Base-by-base conservation (phyloP, 495 filamentous ascomycete genomes). In the Podospora sp. region DNA sequence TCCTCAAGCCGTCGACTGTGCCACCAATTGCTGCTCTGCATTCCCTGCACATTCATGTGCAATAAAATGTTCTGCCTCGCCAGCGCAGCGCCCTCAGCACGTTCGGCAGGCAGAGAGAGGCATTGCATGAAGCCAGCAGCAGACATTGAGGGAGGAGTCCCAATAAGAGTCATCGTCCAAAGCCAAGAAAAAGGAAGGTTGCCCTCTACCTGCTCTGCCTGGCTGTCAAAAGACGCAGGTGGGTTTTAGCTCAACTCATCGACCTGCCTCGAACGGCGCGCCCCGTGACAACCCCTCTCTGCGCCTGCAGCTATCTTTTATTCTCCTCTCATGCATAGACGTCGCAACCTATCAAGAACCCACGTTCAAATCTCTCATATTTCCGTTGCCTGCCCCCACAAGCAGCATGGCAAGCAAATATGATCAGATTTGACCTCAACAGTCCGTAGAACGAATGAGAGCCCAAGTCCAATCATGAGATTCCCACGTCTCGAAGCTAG, bases 271-370 rank as follows among this genome's bases (percentile, higher is more conserved):
- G 33, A 27, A 11, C 57, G 18, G 3, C 3, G 16, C 27, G 14
- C 26, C 57, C 57, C 57, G 57, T 59, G 57, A 59, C 27, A 9
- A 35, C 57, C 57, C 57, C 57, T 36, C 57, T 59, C 57, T 59
- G 57, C 57, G 57, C 57, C 21, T 33, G 57, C 57, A 59, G 57
- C 16, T 46, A 46, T 46, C 40, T 46, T 12, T 46, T 46, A 33
- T 46, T 46, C 40, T 46, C 40, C 40, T 46, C 40, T 46, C 16
- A 2, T 46, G 40, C 40, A 46, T 6, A 14, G 40, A 46, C 40
- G 40, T 14, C 40, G 16, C 40, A 46, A 18, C 40, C 40, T 46
- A 46, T 46, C 40, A 46, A 18, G 11, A 46, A 46, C 40, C 40
- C 40, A 46, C 40, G 16, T 11, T 46, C 40, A 46, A 18, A 46